phyloP scores from a whole-genome alignment of 345 rosid genomes.

The Populus alba region DNA sequence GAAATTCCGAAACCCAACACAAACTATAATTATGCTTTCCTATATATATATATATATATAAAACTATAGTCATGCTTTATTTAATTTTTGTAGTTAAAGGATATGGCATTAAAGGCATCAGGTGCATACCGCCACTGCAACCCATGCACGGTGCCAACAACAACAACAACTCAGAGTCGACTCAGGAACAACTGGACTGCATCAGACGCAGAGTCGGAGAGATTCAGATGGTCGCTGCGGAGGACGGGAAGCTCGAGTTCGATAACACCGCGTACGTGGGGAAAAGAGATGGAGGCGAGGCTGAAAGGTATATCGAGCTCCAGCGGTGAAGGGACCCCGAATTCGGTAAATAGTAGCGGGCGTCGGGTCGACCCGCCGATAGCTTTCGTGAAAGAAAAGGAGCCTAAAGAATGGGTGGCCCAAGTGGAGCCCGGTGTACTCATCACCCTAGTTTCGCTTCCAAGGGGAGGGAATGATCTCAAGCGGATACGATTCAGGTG shows the following conservation, averaged over 20 bases:
- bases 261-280: constrained; percentile 28
- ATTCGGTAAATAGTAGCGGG: constrained; percentile 27
- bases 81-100: constrained; percentile 18
- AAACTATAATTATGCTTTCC: constrained; percentile 4
- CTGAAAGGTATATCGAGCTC: constrained; percentile 35
- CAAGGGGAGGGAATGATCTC: constrained; percentile 36
- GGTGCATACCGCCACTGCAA: constrained; percentile 33
- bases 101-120: constrained; percentile 36
- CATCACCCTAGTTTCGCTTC: constrained; percentile 30
- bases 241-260: constrained; percentile 33
- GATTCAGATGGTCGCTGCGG: constrained; percentile 21
- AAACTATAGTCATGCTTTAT: constrained; percentile 6
- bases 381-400: constrained; percentile 31
- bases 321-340: constrained; percentile 34
- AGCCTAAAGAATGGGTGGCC: constrained; percentile 38
- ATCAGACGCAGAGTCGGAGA: constrained; percentile 47
- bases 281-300: constrained; percentile 38
- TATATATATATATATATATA: too few relatives aligned
- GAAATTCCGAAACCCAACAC: not conserved
- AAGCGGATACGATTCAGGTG: constrained; percentile 41
- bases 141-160: constrained; percentile 25
- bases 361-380: constrained; percentile 29
- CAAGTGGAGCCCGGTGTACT: constrained; percentile 40
- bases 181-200: constrained; percentile 8
- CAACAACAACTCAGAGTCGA: constrained; percentile 1